Conservation (phyloP, 2,329 filamentous ascomycete genomes). For the Metarhizium brunneum region DNA sequence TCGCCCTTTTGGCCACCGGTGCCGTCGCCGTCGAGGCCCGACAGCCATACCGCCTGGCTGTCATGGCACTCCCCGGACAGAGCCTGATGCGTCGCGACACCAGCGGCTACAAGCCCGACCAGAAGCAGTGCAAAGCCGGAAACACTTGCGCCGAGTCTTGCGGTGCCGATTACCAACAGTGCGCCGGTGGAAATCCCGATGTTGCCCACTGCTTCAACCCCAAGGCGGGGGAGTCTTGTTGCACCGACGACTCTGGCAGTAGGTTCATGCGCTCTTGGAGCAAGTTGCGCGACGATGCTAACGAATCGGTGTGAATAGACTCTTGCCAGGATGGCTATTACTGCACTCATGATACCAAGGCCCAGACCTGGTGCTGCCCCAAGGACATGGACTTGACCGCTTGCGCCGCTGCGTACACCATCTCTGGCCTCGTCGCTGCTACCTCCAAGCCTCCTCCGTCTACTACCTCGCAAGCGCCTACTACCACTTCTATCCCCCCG, state of each 20-base stretch:
- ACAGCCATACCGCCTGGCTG: conserved; percentile 28
- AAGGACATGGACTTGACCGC: conserved; percentile 40
- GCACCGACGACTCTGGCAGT: conserved; percentile 47
- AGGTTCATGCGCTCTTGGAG: conserved; percentile 19
- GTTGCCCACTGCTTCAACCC: conserved; percentile 51
- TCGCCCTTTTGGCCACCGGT: conserved; percentile 22
- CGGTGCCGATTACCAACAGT: conserved; percentile 39
- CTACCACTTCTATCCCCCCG: conserved; percentile 17
- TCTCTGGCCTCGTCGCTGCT: conserved; percentile 34
- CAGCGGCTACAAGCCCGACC: conserved; percentile 39
- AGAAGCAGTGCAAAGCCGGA: conserved; percentile 38
- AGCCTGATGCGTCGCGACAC: conserved; percentile 34
- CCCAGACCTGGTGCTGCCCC: conserved; percentile 52
- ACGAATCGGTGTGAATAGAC: conserved; percentile 28
- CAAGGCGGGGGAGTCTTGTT: conserved; percentile 43
- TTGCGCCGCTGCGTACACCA: conserved; percentile 44
- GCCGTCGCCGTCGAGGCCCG: conserved; percentile 17
- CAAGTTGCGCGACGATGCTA: background rate
- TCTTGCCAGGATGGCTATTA: conserved; percentile 53
- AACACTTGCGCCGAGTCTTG: conserved; percentile 46
- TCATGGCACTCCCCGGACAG: conserved; percentile 26
- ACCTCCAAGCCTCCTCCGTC: conserved; percentile 21
- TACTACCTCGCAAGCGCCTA: conserved; percentile 13
- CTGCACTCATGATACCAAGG: conserved; percentile 44
- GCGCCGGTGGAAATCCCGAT: conserved; percentile 34